Base-by-base conservation (phyloP, 164 flowering plant genomes). In the Magnolia changhungtana region DNA sequence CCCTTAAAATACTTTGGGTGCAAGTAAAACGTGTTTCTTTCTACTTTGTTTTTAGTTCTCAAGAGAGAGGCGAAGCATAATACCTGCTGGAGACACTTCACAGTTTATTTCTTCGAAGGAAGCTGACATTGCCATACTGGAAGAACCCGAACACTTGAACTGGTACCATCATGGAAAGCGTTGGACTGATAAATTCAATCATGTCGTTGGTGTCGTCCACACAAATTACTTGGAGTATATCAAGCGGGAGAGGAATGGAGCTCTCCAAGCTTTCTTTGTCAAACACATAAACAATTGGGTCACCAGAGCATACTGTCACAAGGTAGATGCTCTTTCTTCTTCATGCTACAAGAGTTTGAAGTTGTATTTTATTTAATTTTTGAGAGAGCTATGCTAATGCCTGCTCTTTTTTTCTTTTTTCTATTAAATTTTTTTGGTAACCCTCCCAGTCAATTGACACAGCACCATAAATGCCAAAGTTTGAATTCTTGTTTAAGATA, bases 121-220 rank as follows among this genome's bases (percentile, higher is more conserved):
- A 82, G 96, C 96, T 49, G 96, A 91, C 82, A 91, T 91, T 84
- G 96, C 96, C 72, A 90, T 91, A 70, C 88, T 91, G 23, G 96
- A 91, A 85, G 96, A 91, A 78, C 96, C 96, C 63, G 96, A 91
- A 77, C 93, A 91, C 69, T 80, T 91, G 45, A 91, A 90, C 79
- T 91, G 96, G 96, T 91, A 91, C 72, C 90, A 91, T 83, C 96
- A 91, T 83, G 96, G 96, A 24, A 88, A 72, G 76, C 90, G 96
- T 75, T 91, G 96, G 96, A 91, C 92, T 70, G 93, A 91, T 81
- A 91, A 91, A 74, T 91, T 91, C 76, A 91, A 89, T 81, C 91
- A 91, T 82, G 96, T 91, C 65, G 92, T 91, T 74, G 96, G 96
- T 37, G 74, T 91, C 76, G 93, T 91, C 68, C 96, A 91, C 81